These are phyloP conservation scores for Pisolithus orientalis DNA, from an alignment of 768 basidiomycete genomes.

Conservation along the genomic window DNA sequence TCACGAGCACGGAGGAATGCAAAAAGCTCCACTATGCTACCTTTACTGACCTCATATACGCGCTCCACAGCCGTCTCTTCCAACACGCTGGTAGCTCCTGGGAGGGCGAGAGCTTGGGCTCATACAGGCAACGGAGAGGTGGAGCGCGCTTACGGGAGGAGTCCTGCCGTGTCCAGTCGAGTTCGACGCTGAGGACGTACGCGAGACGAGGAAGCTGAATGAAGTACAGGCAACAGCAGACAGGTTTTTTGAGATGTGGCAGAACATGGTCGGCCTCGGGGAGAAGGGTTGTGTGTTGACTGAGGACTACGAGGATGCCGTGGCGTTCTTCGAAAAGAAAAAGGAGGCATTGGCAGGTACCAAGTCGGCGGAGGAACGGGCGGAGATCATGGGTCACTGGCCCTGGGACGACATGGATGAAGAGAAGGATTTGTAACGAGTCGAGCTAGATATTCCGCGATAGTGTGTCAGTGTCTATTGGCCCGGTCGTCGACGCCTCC, in stretches of 20 bases:
- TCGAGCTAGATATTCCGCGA: neutral
- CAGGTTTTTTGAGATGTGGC: conserved; percentile 22
- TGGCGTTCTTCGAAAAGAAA: conserved; percentile 28
- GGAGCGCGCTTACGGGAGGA: conserved; percentile 35
- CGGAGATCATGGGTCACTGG: conserved; percentile 36
- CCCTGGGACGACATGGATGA: conserved; percentile 44
- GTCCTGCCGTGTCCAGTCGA: conserved; percentile 38
- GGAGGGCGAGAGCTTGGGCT: conserved; percentile 46
- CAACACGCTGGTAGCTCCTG: conserved; percentile 37
- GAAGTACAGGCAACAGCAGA: conserved; percentile 25
- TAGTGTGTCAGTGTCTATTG: neutral
- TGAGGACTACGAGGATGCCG: conserved; percentile 35
- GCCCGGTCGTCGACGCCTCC: too few species aligned
- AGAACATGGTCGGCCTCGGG: conserved; percentile 28
- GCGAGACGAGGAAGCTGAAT: conserved; percentile 34
- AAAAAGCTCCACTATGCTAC: conserved; percentile 38
- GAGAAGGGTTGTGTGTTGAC: conserved; percentile 38
- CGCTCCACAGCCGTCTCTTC: conserved; percentile 39
- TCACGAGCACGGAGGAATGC: conserved; percentile 36
- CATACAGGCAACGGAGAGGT: conserved; percentile 37
- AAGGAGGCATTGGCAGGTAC: conserved; percentile 24
- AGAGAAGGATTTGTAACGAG: conserved; percentile 36
- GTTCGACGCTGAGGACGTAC: conserved; percentile 41
- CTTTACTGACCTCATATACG: conserved; percentile 31
- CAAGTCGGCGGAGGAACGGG: conserved; percentile 33